Percentiles rank a stretch among this genome's conserved stretches.
These are phyloP conservation scores for Vaccinium darrowii DNA, from an alignment of 148 eudicot genomes.

Conservation along the genomic window DNA sequence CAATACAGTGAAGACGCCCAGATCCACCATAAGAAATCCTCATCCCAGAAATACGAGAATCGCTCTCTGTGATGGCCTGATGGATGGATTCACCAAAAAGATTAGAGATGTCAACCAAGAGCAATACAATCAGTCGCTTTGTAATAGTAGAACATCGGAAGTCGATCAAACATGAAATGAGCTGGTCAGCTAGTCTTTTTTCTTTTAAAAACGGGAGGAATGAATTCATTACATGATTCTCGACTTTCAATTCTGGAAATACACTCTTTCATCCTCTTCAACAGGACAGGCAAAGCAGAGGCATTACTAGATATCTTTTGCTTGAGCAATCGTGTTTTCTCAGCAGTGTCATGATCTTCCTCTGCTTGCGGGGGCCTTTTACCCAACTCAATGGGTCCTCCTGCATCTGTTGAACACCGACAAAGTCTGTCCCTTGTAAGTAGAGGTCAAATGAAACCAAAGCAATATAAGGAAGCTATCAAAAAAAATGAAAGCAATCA, in stretches of 20 bases:
- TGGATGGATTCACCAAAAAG: background rate
- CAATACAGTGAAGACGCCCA: background rate
- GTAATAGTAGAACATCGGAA: conserved; percentile 1
- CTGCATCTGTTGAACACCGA: conserved; percentile 23
- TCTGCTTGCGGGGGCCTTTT: conserved; percentile 18
- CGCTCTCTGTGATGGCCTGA: background rate
- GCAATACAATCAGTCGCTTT: conserved; percentile 1
- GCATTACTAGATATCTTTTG: conserved; percentile 65
- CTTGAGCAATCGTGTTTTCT: conserved; percentile 49
- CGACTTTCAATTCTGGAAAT: conserved; percentile 17
- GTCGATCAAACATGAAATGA: conserved; percentile 2
- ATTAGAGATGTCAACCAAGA: background rate
- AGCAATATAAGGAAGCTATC: background rate
- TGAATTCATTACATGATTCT: conserved; percentile 10
- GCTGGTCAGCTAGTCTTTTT: conserved; percentile 37
- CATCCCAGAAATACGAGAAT: background rate
- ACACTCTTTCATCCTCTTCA: conserved; percentile 65
- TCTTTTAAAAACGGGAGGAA: conserved; percentile 42
- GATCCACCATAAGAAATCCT: background rate
- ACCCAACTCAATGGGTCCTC: conserved; percentile 23
- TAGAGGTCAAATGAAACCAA: background rate
- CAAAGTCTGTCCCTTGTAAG: background rate
- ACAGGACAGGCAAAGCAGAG: conserved; percentile 50
- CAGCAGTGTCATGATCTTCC: conserved; percentile 35
- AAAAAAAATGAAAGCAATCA: background rate